Conservation (phyloP, 345 rosid genomes). For the Combretum micranthum region DNA sequence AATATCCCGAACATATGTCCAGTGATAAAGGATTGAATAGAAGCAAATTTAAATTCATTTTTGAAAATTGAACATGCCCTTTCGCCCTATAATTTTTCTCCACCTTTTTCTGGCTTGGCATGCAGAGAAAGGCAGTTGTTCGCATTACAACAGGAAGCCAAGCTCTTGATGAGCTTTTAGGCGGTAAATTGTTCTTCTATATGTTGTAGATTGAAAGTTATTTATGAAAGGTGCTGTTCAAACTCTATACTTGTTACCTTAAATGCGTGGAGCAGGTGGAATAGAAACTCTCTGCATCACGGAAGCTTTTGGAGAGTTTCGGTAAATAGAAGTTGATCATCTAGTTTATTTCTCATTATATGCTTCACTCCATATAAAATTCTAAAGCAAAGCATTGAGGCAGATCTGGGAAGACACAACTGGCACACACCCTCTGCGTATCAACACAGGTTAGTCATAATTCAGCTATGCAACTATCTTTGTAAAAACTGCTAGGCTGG, state of each 20-base stretch:
- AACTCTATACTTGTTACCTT: too few relatives aligned
- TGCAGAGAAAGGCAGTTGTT: constrained; percentile 63
- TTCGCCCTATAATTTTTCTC: constrained; percentile 1
- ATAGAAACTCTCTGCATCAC: constrained; percentile 71
- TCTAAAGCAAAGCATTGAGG: constrained; percentile 3
- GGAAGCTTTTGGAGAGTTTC: constrained; percentile 91
- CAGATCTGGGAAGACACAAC: constrained; percentile 92
- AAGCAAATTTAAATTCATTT: neutral
- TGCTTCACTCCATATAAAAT: neutral
- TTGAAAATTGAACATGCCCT: neutral
- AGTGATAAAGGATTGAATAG: constrained; percentile 1
- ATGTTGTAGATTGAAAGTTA: neutral
- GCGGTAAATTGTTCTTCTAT: constrained; percentile 31
- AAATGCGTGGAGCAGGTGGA: constrained; percentile 47
- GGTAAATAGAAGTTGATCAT: constrained; percentile 31
- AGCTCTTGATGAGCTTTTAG: constrained; percentile 86
- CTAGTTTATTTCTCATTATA: neutral
- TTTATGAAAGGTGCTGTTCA: neutral
- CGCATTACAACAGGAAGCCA: constrained; percentile 92
- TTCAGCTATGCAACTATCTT: too few relatives aligned
- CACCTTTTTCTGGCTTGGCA: constrained; percentile 12
- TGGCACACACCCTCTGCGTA: constrained; percentile 83
- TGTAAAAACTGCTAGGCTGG: too few relatives aligned
- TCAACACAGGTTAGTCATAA: constrained; percentile 59
- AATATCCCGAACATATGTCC: neutral